These are phyloP conservation scores for Lactarius akahatsu DNA, from an alignment of 768 basidiomycete species.

Conservation along the genomic window DNA sequence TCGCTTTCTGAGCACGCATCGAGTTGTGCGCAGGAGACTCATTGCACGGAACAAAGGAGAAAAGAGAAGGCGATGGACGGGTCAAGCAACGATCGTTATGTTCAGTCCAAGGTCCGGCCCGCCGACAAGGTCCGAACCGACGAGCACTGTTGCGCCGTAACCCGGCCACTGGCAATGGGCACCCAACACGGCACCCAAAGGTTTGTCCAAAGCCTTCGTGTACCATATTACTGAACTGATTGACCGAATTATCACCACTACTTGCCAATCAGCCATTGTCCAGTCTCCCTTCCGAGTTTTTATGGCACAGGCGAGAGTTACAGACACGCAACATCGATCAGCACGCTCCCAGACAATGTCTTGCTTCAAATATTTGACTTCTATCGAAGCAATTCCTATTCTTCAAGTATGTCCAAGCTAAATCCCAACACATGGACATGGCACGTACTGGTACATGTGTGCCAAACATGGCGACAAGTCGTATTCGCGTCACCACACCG, in stretches of 20 bases:
- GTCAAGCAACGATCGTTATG: background rate
- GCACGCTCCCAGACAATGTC: background rate
- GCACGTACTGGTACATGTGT: background rate
- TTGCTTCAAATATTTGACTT: background rate
- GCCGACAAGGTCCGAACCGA: conserved; percentile 1
- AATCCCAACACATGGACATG: background rate
- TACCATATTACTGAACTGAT: too few species aligned
- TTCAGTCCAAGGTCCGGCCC: background rate
- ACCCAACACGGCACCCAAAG: too few species aligned
- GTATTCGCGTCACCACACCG: background rate
- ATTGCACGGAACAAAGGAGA: conserved; percentile 1
- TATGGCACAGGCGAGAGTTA: background rate
- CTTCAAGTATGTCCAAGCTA: too few species aligned
- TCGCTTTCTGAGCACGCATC: conserved; percentile 9
- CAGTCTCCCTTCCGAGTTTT: too few species aligned
- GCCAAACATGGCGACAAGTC: background rate
- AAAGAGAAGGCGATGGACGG: background rate
- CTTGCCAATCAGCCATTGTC: too few species aligned
- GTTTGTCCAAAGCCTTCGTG: too few species aligned
- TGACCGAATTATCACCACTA: too few species aligned
- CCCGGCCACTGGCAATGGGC: too few species aligned
- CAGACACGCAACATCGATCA: background rate
- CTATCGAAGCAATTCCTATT: background rate
- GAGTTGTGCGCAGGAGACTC: conserved; percentile 17
- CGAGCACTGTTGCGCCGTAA: too few species aligned